Percentiles rank a stretch among this genome's conserved stretches.
Conservation (phyloP, 169 alveolate genomes). For the Plasmodium malariae region DNA sequence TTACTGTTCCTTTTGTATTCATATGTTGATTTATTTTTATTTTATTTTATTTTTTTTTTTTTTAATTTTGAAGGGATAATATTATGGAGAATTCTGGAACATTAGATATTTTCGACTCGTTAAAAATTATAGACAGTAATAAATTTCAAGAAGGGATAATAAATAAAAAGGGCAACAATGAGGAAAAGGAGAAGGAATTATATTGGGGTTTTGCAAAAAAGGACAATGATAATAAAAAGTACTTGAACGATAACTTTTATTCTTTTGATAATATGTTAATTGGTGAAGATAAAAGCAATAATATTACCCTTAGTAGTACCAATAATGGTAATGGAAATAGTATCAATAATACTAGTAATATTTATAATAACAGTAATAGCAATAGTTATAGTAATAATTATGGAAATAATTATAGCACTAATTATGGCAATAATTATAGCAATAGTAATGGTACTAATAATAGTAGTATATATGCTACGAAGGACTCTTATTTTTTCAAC, state of each 20-base stretch:
- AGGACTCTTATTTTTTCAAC: constrained; percentile 52
- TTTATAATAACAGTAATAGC: no score
- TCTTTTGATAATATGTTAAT: background rate
- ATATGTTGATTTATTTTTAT: background rate
- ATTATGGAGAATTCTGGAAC: background rate
- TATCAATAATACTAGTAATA: no score
- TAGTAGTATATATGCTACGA: background rate
- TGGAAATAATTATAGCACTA: constrained; percentile 5
- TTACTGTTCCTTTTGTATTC: no score
- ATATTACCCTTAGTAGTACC: no score
- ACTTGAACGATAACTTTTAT: constrained; percentile 28
- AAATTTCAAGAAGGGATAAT: background rate
- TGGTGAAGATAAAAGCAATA: background rate
- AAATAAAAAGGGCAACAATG: constrained; percentile 19
- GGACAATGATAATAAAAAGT: constrained; percentile 1
- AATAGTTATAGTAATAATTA: no score
- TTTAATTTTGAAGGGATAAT: background rate
- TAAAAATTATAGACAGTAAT: constrained; percentile 36
- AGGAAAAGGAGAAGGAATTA: constrained; percentile 6
- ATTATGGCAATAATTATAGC: background rate
- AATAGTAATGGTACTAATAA: background rate
- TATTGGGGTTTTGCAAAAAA: background rate
- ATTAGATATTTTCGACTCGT: constrained; percentile 50
- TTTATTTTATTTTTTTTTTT: background rate
- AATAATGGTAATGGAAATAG: no score